Evolutionary conservation across 2,329 filamentous ascomycete genomes (phyloP).

Genomic region (Dothiorella sarmentorum): DNA sequence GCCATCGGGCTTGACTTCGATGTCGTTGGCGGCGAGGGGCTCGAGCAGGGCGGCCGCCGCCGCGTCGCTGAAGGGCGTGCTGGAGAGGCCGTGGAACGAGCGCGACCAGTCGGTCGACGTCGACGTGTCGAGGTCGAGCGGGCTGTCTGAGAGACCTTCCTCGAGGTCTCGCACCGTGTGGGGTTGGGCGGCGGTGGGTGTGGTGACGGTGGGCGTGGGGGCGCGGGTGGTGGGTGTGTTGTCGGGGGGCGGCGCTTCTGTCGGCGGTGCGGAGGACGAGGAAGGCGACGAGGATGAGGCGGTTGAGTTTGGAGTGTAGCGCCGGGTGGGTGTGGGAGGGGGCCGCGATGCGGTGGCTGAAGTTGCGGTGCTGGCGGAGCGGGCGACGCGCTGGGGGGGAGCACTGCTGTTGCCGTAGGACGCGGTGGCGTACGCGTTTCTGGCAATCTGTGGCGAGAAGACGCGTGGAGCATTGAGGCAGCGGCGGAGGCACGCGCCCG

Average conservation of each 20-base stretch:
- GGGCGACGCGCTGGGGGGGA: neutral
- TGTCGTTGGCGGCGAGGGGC: slow-evolving; percentile 66
- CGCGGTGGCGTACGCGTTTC: slow-evolving; percentile 4
- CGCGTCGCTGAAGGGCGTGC: slow-evolving; percentile 66
- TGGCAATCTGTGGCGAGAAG: neutral
- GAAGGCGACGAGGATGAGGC: neutral
- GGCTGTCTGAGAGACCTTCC: slow-evolving; percentile 48
- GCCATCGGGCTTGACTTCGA: slow-evolving; percentile 97
- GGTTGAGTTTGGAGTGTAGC: too few species aligned
- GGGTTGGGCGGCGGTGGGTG: slow-evolving; percentile 23
- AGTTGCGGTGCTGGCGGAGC: neutral
- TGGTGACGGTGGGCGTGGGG: slow-evolving; percentile 22
- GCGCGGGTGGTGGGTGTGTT: neutral
- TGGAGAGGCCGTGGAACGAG: slow-evolving; percentile 77
- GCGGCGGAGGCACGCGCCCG: neutral
- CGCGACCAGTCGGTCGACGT: slow-evolving; percentile 70
- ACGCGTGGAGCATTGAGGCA: neutral
- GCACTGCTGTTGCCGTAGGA: neutral
- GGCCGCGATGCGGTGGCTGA: neutral
- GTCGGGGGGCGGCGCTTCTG: slow-evolving; percentile 16
- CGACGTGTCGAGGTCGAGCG: slow-evolving; percentile 35
- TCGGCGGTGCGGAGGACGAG: slow-evolving; percentile 20
- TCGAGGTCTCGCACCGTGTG: slow-evolving; percentile 41
- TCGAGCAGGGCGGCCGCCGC: slow-evolving; percentile 65
- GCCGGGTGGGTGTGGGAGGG: too few species aligned